Base-by-base conservation (phyloP, 306 rosid genomes). In the Comarum palustre region DNA sequence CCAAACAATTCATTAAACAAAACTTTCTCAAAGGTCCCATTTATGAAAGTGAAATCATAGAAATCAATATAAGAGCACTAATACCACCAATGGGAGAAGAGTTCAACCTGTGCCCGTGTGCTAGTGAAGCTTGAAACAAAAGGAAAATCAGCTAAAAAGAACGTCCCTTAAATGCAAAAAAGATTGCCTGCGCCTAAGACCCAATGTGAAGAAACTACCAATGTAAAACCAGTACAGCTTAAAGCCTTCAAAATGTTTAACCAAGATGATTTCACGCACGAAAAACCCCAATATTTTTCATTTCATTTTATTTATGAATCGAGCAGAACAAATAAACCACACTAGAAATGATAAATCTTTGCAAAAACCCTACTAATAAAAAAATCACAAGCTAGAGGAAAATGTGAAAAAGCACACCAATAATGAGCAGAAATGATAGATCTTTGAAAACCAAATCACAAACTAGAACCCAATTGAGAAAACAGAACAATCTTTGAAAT, bases 21-120 rank as follows among this genome's bases (percentile, higher is more conserved):
- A 69, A 42, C 73, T 82, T 83, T 74, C 77, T 59, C 85, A 63
- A 81, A 75, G 72, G 83, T 72, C 70, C 77, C 78, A 52, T 69
- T 61, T 79, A 81, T 76, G 81, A 78, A 86, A 80, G 76, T 41
- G 79, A 76, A 75, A 74, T 25, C 24, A 41, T 71, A 78, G 22
- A 64, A 59, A 55, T 52, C 77, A 66, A 52, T 54, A 19, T 32
- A 39, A 50, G 59, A 36, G 58, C 43, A 51, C 19, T 69, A 77
- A 45, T 24, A 75, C 42, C 64, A 65, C 51, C 79, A 69, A 32
- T 29, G n/a, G 34, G 27, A 43, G 67, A 67, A 45, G 73, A 70
- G 42, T 14, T 39, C 3, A 6, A 69, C 32, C 8, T 10, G 2
- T 48, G 14, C 9, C 22, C 31, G 29, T 15, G 24, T 47, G 22